Evolutionary conservation across 2,329 filamentous ascomycete species (phyloP).

Genomic region (Sordariomycetes sp.): DNA sequence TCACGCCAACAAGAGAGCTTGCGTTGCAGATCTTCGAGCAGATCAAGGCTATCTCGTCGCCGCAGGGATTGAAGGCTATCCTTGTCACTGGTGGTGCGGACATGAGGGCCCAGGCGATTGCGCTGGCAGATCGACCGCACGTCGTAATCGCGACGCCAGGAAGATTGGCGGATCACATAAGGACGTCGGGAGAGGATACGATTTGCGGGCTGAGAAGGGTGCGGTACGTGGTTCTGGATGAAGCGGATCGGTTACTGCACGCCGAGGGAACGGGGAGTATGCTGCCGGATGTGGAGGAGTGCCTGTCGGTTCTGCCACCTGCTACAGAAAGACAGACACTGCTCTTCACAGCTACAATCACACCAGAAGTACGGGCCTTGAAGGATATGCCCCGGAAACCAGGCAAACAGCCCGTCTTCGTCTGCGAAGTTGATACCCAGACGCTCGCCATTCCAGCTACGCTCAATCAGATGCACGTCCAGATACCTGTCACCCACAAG

Average conservation of each 20-base stretch:
- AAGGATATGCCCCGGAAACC: slow-evolving; percentile 65
- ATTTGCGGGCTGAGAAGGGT: slow-evolving; percentile 71
- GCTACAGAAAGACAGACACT: slow-evolving; percentile 78
- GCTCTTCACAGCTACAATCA: slow-evolving; percentile 93
- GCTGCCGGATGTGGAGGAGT: slow-evolving; percentile 89
- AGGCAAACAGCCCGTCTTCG: slow-evolving; percentile 68
- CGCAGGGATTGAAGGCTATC: slow-evolving; percentile 77
- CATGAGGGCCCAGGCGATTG: slow-evolving; percentile 84
- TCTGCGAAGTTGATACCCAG: slow-evolving; percentile 79
- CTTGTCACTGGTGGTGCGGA: slow-evolving; percentile 90
- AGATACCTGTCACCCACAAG: slow-evolving; percentile 83
- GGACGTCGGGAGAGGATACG: slow-evolving; percentile 84
- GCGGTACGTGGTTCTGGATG: slow-evolving; percentile 84
- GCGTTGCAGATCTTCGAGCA: slow-evolving; percentile 96
- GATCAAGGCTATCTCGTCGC: slow-evolving; percentile 83
- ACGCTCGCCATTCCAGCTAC: slow-evolving; percentile 70
- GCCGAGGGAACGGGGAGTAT: slow-evolving; percentile 70
- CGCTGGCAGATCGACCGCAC: slow-evolving; percentile 73
- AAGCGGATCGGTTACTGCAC: slow-evolving; percentile 82
- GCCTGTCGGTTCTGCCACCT: slow-evolving; percentile 71
- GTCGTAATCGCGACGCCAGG: slow-evolving; percentile 92
- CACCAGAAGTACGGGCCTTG: slow-evolving; percentile 79
- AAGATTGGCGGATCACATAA: slow-evolving; percentile 86
- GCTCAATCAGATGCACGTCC: slow-evolving; percentile 75
- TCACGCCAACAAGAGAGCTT: slow-evolving; percentile 87